Conservation (phyloP, 352 stramenopile species). For the Phytopythium delawarense region DNA sequence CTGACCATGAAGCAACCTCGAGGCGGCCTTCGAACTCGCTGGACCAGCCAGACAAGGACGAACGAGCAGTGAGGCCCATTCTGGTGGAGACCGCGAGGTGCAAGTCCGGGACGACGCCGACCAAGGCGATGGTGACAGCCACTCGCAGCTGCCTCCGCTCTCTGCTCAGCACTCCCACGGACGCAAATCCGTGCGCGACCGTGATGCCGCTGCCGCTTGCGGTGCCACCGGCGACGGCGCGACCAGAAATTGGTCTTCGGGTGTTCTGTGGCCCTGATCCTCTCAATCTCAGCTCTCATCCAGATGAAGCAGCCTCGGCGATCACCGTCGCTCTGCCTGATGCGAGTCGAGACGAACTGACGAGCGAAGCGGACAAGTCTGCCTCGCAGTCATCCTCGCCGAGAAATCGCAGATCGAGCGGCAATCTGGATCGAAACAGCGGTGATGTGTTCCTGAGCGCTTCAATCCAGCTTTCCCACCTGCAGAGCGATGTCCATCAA, state of each 20-base stretch:
- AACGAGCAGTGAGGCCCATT: not conserved
- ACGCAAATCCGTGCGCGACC: not conserved
- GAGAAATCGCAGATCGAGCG: not conserved
- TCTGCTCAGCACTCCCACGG: not conserved
- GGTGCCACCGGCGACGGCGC: not conserved
- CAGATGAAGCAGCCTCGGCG: not conserved
- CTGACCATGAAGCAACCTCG: not conserved
- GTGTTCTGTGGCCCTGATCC: not conserved
- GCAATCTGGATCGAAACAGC: not conserved
- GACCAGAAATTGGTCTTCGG: not conserved
- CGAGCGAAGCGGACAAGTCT: not conserved
- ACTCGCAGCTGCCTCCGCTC: not conserved
- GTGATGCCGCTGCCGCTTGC: conserved; percentile 3
- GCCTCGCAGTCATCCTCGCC: not conserved
- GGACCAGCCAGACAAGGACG: not conserved
- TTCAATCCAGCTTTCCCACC: conserved; percentile 59
- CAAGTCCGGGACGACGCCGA: not conserved
- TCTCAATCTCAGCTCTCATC: not conserved
- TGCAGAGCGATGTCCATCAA: conserved; percentile 56
- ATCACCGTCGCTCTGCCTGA: not conserved
- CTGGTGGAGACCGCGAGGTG: not conserved
- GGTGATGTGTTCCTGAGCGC: conserved; percentile 48
- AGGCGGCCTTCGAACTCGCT: not conserved
- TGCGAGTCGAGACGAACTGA: not conserved
- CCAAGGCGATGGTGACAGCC: not conserved